Evolutionary conservation across 139 green algal species (phyloP).

Genomic region (Ettlia oleoabundans): DNA sequence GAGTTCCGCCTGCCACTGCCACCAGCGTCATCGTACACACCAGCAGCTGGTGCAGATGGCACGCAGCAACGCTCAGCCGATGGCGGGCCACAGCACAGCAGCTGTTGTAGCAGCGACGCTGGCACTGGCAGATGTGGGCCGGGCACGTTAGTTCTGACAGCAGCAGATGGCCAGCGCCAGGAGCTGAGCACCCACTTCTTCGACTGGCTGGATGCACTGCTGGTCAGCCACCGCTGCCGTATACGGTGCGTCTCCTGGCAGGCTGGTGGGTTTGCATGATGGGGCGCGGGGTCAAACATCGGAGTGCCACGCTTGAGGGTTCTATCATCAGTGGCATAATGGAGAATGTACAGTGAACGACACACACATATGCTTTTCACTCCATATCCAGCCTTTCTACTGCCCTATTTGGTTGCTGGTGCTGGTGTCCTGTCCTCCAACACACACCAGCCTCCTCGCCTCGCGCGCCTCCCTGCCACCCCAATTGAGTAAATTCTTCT

Average conservation of each 20-base stretch:
- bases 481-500: no score
- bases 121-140: neutral
- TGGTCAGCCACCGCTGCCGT: conserved; percentile 28
- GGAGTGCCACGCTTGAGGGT: no score
- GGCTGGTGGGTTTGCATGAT: no score
- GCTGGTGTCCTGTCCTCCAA: neutral
- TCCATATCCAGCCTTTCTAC: no score
- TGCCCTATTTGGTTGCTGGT: neutral
- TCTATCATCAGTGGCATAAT: no score
- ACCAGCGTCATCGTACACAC: neutral
- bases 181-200: conserved; percentile 43
- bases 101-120: neutral
- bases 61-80: no score
- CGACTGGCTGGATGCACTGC: conserved; percentile 55
- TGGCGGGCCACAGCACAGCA: no score
- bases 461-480: no score
- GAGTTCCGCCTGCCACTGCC: conserved; percentile 18
- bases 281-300: no score
- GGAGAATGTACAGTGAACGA: no score
- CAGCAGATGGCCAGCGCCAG: conserved; percentile 3
- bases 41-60: neutral
- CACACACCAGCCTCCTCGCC: no score
- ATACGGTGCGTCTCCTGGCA: neutral
- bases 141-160: conserved; percentile 4
- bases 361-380: no score